Conservation (phyloP, 345 rosid species). For the Populus nigra region DNA sequence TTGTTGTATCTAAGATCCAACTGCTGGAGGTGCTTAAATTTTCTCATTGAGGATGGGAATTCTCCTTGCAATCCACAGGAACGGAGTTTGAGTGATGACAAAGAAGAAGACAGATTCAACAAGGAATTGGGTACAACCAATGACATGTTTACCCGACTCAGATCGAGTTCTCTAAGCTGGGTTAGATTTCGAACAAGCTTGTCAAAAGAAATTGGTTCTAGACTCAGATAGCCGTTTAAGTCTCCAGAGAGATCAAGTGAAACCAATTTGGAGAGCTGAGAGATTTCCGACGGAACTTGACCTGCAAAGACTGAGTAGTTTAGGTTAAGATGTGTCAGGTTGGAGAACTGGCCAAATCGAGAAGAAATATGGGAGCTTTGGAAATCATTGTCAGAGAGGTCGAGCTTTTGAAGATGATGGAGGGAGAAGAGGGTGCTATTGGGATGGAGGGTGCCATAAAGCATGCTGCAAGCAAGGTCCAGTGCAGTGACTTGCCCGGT, state of each 20-base stretch:
- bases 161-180: neutral
- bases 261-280: neutral
- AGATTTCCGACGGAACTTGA: too few relatives aligned
- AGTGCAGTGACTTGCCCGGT: too few relatives aligned
- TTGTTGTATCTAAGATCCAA: neutral
- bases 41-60: too few relatives aligned
- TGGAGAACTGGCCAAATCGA: neutral
- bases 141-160: slow-evolving; percentile 5
- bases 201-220: neutral
- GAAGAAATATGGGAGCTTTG: neutral
- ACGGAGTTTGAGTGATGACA: too few relatives aligned
- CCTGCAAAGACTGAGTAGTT: too few relatives aligned
- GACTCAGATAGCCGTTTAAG: too few relatives aligned
- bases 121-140: too few relatives aligned
- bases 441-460: neutral
- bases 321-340: neutral
- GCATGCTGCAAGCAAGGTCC: too few relatives aligned
- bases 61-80: too few relatives aligned
- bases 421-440: slow-evolving; percentile 27
- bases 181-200: neutral
- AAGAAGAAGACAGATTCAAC: too few relatives aligned
- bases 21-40: neutral
- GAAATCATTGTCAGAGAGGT: slow-evolving; percentile 30
- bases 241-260: neutral
- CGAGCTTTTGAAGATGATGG: slow-evolving; percentile 17